Percentiles rank a stretch among this genome's conserved stretches.
Evolutionary conservation across 1,284 basidiomycete genomes (phyloP).

Genomic region (Ganoderma sp.): DNA sequence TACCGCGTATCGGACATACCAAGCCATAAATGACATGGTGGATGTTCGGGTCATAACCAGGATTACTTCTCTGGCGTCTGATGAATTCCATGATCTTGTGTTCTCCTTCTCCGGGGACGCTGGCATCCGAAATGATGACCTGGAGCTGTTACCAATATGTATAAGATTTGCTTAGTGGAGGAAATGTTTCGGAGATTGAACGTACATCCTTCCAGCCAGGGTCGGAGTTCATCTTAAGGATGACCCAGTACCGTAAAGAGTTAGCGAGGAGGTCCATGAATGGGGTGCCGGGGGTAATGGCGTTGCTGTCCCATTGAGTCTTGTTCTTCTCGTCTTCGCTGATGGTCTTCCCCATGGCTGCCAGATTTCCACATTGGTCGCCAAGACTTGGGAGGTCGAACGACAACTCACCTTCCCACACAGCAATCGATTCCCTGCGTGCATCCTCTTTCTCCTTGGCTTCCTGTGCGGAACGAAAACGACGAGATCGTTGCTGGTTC

Average conservation of each 20-base stretch:
- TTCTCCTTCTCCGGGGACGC: conserved; percentile 98
- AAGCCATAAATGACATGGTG: conserved; percentile 97
- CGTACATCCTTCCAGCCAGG: conserved; percentile 93
- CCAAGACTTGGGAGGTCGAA: neutral
- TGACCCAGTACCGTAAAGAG: conserved; percentile 96
- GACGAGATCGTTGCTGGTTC: conserved; percentile 97
- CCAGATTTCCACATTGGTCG: conserved; percentile 11
- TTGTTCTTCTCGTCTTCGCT: conserved; percentile 87
- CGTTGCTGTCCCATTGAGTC: conserved; percentile 96
- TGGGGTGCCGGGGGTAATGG: conserved; percentile 98
- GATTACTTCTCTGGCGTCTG: conserved; percentile 86
- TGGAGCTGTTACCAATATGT: conserved; percentile 66
- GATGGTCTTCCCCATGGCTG: conserved; percentile 90
- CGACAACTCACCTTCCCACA: conserved; percentile 78
- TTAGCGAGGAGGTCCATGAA: conserved; percentile 95
- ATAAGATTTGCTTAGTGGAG: conserved; percentile 6
- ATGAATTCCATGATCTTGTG: conserved; percentile 99
- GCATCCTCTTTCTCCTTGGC: conserved; percentile 94
- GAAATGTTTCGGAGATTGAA: conserved; percentile 21
- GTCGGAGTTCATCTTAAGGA: conserved; percentile 93
- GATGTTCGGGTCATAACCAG: conserved; percentile 93
- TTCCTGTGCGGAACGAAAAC: conserved; percentile 95
- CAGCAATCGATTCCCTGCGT: conserved; percentile 75
- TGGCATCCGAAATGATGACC: conserved; percentile 96
- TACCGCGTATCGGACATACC: conserved; percentile 51